Base-by-base conservation (phyloP, 2,329 filamentous ascomycete species). In the Chrysosporium keratinophilum region DNA sequence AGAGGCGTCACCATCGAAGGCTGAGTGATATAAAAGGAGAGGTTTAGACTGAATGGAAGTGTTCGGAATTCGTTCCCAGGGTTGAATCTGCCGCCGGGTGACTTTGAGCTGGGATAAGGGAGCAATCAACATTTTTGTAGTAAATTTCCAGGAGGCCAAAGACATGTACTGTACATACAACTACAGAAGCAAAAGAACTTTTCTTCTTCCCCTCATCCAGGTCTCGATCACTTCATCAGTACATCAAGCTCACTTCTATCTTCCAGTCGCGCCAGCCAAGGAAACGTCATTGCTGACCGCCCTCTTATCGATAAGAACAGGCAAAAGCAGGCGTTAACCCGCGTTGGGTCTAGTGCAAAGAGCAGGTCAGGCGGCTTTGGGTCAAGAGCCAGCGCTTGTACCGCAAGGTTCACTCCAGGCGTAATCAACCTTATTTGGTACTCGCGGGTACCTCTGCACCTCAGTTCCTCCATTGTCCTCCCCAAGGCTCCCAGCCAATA, bases 11-110 rank as follows among this genome's bases (percentile, higher is more conserved):
- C 67, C 60, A 3, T 69, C 65, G 60, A 86, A 84, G 35, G 74
- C 78, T 12, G 69, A 71, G 63, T 82, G 81, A 67, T 87, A 87
- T 64, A 86, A 80, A 43, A 85, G 64, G 23, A 87, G 74, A 0
- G 83, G 82, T 57, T 80, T 81, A 52, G 76, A 69, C 62, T 82
- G 78, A 52, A 84, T 75, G 4, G 78, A 79, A 39, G 81, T 84
- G 65, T 87, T 87, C 17, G 84, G 83, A 35, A 81, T 74, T 4
- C 73, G 69, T 23, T 67, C 65, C 65, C 81, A 76, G 11, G 76
- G 69, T 3, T 81, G 77, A 55, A 87, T 85, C 23, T 75, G 70
- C 64, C 83, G 76, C 15, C 70, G 74, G 37, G 78, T 78, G n/a
- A 85, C 71, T 31, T 69, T 69, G 54, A 87, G 74, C 2, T 76